These are phyloP conservation scores for Saprolegnia parasitica DNA, from an alignment of 352 stramenopile genomes.

Conservation along the genomic window DNA sequence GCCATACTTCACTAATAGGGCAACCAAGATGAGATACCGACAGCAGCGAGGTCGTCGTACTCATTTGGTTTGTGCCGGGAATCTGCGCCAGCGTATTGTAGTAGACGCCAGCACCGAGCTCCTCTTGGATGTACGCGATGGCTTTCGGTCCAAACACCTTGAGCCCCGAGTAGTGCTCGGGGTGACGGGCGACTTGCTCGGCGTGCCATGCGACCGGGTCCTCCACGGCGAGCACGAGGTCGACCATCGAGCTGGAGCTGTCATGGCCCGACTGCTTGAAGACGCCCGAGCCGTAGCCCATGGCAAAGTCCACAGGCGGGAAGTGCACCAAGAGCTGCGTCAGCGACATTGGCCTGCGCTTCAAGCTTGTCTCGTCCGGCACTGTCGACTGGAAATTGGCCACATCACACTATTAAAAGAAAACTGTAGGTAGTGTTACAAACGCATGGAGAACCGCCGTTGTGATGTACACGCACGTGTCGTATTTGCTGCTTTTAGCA, in stretches of 20 bases:
- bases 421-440: too few species aligned
- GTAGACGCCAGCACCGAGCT: slow-evolving; percentile 74
- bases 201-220: slow-evolving; percentile 76
- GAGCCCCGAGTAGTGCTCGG: slow-evolving; percentile 76
- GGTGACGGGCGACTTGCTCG: slow-evolving; percentile 69
- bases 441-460: too few species aligned
- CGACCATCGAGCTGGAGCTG: slow-evolving; percentile 73
- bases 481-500: too few species aligned
- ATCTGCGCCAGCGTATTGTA: slow-evolving; percentile 76
- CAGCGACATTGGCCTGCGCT: background rate
- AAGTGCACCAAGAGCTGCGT: slow-evolving; percentile 36
- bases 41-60: background rate
- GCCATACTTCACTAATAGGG: slow-evolving; percentile 74
- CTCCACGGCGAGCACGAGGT: slow-evolving; percentile 85
- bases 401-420: background rate
- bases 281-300: slow-evolving; percentile 80
- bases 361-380: too few species aligned
- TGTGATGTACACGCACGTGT: too few species aligned
- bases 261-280: slow-evolving; percentile 78
- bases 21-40: slow-evolving; percentile 7
- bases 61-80: slow-evolving; percentile 13
- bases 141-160: slow-evolving; percentile 55
- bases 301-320: slow-evolving; percentile 66
- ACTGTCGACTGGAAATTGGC: background rate
- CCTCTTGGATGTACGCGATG: slow-evolving; percentile 63